Evolutionary conservation across 2,329 filamentous ascomycete species (phyloP).

Genomic region (Trichoderma sp.): DNA sequence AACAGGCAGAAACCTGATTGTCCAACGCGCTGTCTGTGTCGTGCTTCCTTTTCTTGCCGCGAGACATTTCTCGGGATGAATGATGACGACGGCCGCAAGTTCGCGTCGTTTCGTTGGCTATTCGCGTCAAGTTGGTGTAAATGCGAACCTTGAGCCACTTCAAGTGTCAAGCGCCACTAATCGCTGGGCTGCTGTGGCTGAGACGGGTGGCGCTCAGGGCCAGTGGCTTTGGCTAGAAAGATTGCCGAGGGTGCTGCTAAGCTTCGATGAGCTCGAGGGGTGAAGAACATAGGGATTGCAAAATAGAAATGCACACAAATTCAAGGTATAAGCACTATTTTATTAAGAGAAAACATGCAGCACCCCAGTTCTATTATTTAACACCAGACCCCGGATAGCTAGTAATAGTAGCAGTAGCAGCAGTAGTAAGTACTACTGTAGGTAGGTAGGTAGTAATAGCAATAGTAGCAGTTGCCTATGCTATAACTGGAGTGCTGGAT

Average conservation of each 20-base stretch:
- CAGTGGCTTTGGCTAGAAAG: background rate
- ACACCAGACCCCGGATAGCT: too few species aligned
- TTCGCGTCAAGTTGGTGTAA: background rate
- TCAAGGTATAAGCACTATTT: too few species aligned
- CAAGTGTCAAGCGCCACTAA: background rate
- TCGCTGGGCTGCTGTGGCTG: background rate
- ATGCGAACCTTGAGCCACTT: background rate
- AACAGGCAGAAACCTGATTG: background rate
- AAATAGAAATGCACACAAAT: too few species aligned
- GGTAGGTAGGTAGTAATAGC: too few species aligned
- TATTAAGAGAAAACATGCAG: too few species aligned
- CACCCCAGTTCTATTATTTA: too few species aligned
- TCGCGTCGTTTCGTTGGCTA: background rate
- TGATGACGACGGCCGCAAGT: background rate
- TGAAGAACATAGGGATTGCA: too few species aligned
- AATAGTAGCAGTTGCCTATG: too few species aligned
- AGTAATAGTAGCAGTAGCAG: too few species aligned
- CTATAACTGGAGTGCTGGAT: too few species aligned
- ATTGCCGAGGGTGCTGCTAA: background rate
- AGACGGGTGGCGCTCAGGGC: background rate
- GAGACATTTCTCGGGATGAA: constrained; percentile 31
- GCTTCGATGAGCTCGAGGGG: background rate
- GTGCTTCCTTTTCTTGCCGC: constrained; percentile 35
- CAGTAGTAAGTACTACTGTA: too few species aligned
- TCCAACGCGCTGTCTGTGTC: constrained; percentile 31